Evolutionary conservation across 345 rosid genomes (phyloP).

Genomic region (Kernera saxatilis): DNA sequence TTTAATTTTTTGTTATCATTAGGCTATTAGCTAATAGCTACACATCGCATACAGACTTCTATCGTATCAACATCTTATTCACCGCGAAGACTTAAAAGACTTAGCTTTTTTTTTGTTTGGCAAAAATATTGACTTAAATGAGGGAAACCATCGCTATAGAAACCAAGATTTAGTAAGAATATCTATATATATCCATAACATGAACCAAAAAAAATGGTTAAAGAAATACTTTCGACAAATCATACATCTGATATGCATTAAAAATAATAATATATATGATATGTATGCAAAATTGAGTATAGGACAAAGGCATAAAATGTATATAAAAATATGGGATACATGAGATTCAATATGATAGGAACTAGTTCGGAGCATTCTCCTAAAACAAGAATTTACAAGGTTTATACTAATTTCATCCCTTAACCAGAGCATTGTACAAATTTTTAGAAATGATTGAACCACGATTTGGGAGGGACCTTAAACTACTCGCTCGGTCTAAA

Average conservation of each 20-base stretch:
- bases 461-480: too few relatives aligned
- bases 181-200: background rate
- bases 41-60: background rate
- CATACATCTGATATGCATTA: too few relatives aligned
- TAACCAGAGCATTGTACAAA: background rate
- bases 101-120: background rate
- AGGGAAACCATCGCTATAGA: background rate
- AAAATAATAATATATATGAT: background rate
- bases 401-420: background rate
- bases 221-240: too few relatives aligned
- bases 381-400: background rate
- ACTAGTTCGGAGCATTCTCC: background rate
- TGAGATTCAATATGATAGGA: background rate
- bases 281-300: background rate
- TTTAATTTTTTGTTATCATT: slow-evolving; percentile 13
- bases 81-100: background rate
- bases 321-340: background rate
- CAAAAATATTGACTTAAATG: slow-evolving; percentile 1
- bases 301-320: background rate
- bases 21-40: background rate
- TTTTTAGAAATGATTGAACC: background rate
- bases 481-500: too few relatives aligned
- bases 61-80: slow-evolving; percentile 16
- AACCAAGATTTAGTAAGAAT: background rate
- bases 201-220: background rate